These are phyloP conservation scores for Fragilaria radians DNA, from an alignment of 108 stramenopile species.

Conservation along the genomic window DNA sequence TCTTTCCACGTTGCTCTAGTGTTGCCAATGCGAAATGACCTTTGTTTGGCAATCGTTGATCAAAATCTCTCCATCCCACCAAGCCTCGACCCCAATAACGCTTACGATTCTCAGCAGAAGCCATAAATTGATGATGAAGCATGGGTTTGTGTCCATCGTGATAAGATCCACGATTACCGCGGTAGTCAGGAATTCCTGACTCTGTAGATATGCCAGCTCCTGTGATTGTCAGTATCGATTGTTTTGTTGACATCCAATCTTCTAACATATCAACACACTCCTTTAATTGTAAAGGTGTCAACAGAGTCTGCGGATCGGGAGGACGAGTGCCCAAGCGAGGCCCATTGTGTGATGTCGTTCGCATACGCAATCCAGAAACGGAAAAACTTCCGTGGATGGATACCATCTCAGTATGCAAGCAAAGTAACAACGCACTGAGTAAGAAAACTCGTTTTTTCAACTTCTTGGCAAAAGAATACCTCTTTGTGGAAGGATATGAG, in stretches of 20 bases:
- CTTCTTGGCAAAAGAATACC: too few relatives aligned
- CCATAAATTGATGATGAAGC: conserved; percentile 91
- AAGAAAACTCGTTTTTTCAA: too few relatives aligned
- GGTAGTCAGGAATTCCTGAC: conserved; percentile 96
- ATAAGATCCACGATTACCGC: conserved; percentile 92
- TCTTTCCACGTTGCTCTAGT: conserved; percentile 61
- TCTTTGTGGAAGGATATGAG: too few relatives aligned
- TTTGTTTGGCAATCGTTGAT: conserved; percentile 62
- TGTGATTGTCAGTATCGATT: conserved; percentile 63
- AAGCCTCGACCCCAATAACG: conserved; percentile 96
- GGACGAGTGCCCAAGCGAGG: conserved; percentile 1
- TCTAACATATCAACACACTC: conserved; percentile 6
- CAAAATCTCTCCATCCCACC: conserved; percentile 81
- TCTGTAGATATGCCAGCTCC: conserved; percentile 96
- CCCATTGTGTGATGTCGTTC: too few relatives aligned
- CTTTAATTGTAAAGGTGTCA: conserved; percentile 8
- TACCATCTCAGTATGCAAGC: too few relatives aligned
- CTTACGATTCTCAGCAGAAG: conserved; percentile 43
- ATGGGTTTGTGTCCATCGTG: conserved; percentile 94
- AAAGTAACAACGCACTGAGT: too few relatives aligned
- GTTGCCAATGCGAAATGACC: conserved; percentile 83
- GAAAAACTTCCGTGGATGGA: too few relatives aligned
- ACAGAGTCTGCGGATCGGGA: conserved; percentile 15
- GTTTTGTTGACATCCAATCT: conserved; percentile 49
- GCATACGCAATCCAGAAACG: too few relatives aligned